Evolutionary conservation across 345 rosid genomes (phyloP).

Genomic region (Lepidium africanum): DNA sequence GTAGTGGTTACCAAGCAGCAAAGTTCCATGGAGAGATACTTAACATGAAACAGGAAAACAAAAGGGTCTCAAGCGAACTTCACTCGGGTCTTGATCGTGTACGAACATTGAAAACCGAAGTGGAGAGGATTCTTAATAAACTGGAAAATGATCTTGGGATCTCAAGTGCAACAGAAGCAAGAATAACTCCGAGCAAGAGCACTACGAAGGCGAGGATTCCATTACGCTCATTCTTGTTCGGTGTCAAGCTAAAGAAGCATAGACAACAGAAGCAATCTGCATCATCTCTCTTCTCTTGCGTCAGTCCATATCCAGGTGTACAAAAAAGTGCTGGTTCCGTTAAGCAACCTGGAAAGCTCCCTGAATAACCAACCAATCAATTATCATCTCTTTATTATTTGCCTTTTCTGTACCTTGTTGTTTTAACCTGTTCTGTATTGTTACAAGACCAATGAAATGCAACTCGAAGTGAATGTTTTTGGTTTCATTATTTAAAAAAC

Average conservation of each 20-base stretch:
- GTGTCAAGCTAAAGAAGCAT: conserved; percentile 64
- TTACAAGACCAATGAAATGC: background rate
- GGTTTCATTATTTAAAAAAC: background rate
- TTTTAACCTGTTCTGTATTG: background rate
- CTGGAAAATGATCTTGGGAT: conserved; percentile 53
- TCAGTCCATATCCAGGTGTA: conserved; percentile 47
- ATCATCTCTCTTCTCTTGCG: conserved; percentile 47
- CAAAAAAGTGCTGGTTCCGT: conserved; percentile 36
- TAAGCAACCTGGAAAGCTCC: conserved; percentile 11
- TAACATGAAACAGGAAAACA: conserved; percentile 88
- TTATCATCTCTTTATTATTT: background rate
- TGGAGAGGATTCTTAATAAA: conserved; percentile 37
- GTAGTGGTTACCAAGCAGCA: conserved; percentile 59
- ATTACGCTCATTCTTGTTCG: conserved; percentile 79
- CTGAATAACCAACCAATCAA: conserved; percentile 3
- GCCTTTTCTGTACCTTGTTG: background rate
- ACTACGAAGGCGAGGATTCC: conserved; percentile 47
- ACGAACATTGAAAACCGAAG: conserved; percentile 36
- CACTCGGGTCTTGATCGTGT: conserved; percentile 52
- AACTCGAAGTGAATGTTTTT: background rate
- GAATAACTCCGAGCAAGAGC: conserved; percentile 17
- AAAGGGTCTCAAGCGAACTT: conserved; percentile 53
- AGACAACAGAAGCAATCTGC: conserved; percentile 39
- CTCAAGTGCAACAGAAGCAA: conserved; percentile 24
- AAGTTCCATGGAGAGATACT: conserved; percentile 78